Evolutionary conservation across 2,329 filamentous ascomycete genomes (phyloP).

Genomic region (Pyrenophora seminiperda): DNA sequence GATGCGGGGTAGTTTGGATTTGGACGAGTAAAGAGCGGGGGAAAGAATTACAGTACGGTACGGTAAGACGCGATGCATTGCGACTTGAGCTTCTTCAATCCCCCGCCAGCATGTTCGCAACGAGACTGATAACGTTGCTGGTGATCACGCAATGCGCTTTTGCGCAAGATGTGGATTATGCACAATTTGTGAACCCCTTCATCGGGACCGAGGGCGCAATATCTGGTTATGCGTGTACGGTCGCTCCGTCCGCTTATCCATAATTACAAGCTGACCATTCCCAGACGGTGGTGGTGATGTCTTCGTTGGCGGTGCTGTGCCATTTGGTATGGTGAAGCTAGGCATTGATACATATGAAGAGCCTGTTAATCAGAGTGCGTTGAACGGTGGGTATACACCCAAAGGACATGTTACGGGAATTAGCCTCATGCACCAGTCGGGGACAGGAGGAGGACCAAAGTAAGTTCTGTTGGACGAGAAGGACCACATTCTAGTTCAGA

Average conservation of each 20-base stretch:
- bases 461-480: conserved; percentile 16
- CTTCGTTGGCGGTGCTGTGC: conserved; percentile 47
- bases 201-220: conserved; percentile 56
- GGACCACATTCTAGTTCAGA: no score
- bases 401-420: conserved; percentile 48
- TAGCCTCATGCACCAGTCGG: conserved; percentile 49
- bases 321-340: conserved; percentile 50
- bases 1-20: conserved; percentile 22
- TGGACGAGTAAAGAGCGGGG: conserved; percentile 1
- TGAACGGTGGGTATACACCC: conserved; percentile 52
- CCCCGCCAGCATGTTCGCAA: neutral
- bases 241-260: neutral
- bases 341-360: conserved; percentile 49
- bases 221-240: conserved; percentile 45
- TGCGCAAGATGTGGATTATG: conserved; percentile 36
- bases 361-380: conserved; percentile 42
- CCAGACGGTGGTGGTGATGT: conserved; percentile 49
- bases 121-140: conserved; percentile 1
- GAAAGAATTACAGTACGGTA: no score
- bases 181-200: conserved; percentile 52
- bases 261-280: conserved; percentile 8
- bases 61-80: neutral
- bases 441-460: conserved; percentile 44
- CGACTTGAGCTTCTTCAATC: neutral
- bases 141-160: neutral